phyloP scores from a whole-genome alignment of 106 monocot genomes.

The Apostasia ramifera region DNA sequence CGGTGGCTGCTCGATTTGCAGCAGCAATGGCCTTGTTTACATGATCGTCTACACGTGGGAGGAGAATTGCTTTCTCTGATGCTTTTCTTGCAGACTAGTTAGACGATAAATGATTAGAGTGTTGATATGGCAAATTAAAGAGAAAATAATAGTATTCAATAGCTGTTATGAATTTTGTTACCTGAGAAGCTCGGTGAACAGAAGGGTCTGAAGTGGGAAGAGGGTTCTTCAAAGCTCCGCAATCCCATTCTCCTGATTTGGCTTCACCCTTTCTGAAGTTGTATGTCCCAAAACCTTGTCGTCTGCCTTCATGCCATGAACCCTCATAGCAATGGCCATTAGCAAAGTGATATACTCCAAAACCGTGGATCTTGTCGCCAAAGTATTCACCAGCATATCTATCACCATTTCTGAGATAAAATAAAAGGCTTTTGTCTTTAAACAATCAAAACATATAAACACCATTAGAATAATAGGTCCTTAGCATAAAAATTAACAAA shows the following conservation, averaged over 20 bases:
- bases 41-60: constrained; percentile 37
- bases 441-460: too few relatives aligned
- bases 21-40: constrained; percentile 32
- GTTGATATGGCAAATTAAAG: neutral
- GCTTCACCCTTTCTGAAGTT: constrained; percentile 38
- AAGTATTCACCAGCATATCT: constrained; percentile 33
- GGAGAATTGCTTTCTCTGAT: constrained; percentile 17
- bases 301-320: constrained; percentile 46
- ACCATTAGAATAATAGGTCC: too few relatives aligned
- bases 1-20: constrained; percentile 42
- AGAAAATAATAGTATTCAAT: neutral
- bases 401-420: constrained; percentile 24
- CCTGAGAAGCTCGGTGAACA: constrained; percentile 16
- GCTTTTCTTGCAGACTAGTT: constrained; percentile 37
- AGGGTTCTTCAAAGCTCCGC: constrained; percentile 22
- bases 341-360: constrained; percentile 40
- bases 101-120: neutral
- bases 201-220: constrained; percentile 6
- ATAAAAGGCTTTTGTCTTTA: neutral
- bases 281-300: constrained; percentile 46
- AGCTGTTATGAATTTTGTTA: constrained; percentile 5
- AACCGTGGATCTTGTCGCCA: constrained; percentile 40
- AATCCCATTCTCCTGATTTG: constrained; percentile 38
- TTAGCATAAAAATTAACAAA: too few relatives aligned
- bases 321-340: constrained; percentile 48